Conservation (phyloP, 805 yeast genomes). For the Wickerhamomyces silvicola region DNA sequence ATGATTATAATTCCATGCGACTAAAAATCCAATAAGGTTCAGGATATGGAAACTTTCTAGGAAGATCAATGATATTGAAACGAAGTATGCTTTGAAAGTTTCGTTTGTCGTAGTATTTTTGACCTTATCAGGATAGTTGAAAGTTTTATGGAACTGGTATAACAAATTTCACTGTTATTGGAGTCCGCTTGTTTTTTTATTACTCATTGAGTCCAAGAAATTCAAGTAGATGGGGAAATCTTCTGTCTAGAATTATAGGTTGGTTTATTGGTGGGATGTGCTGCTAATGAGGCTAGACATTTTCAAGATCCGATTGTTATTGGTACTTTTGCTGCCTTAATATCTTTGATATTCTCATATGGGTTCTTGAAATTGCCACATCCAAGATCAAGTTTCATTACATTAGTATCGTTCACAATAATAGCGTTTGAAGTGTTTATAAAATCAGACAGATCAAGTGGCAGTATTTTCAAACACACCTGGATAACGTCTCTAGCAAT, state of each 20-base stretch:
- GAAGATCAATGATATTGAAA: constrained; percentile 28
- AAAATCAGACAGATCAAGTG: constrained; percentile 12
- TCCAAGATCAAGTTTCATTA: constrained; percentile 38
- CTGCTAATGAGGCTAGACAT: constrained; percentile 33
- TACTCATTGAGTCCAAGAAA: constrained; percentile 35
- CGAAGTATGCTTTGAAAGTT: constrained; percentile 39
- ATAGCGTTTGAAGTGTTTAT: constrained; percentile 27
- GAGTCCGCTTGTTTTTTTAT: constrained; percentile 31
- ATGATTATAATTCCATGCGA: constrained; percentile 35
- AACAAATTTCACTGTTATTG: constrained; percentile 36
- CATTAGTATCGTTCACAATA: constrained; percentile 34
- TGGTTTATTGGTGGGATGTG: constrained; percentile 42
- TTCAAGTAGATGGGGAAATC: constrained; percentile 29
- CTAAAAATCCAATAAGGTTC: constrained; percentile 28
- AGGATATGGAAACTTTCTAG: constrained; percentile 32
- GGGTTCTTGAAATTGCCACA: constrained; percentile 31
- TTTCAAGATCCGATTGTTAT: constrained; percentile 33
- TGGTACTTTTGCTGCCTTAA: constrained; percentile 32
- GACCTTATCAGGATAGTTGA: constrained; percentile 39
- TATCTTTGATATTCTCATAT: constrained; percentile 27
- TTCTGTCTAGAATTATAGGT: constrained; percentile 26
- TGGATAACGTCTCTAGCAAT: constrained; percentile 36
- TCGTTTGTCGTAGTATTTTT: constrained; percentile 31
- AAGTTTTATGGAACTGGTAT: constrained; percentile 35
- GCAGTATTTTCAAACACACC: constrained; percentile 28